Percentiles rank a stretch among this genome's conserved stretches.
These are phyloP conservation scores for Brassica carinata DNA, from an alignment of 345 rosid species.

Conservation along the genomic window DNA sequence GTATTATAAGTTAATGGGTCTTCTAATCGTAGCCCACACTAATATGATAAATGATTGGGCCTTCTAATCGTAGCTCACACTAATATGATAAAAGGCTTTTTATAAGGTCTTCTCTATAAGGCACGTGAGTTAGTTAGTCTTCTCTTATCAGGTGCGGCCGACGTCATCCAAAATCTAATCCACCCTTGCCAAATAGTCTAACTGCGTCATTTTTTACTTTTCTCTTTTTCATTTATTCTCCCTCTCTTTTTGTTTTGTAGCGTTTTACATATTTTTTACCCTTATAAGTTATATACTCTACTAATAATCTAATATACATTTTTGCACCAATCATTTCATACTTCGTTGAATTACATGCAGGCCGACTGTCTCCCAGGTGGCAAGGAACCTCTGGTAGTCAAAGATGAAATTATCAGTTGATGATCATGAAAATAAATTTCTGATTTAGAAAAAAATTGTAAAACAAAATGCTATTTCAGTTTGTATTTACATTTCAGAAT, in stretches of 20 bases:
- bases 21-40: background rate
- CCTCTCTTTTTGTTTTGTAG: too few species aligned
- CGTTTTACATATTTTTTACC: background rate
- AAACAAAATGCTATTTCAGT: background rate
- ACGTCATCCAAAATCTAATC: constrained; percentile 44
- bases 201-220: background rate
- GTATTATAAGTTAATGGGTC: background rate
- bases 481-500: too few species aligned
- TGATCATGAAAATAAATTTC: background rate
- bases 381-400: background rate
- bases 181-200: constrained; percentile 22
- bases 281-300: too few species aligned
- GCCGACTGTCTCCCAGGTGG: background rate
- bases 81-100: background rate
- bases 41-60: constrained; percentile 6
- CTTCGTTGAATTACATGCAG: too few species aligned
- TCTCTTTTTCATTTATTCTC: background rate
- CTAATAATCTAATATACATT: background rate
- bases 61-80: background rate
- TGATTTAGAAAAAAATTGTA: background rate
- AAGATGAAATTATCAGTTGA: background rate
- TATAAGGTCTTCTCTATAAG: too few species aligned
- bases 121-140: constrained; percentile 22
- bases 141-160: background rate
- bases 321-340: background rate